A percentile compares a stretch with the other conserved stretches of the same genome.
These are phyloP conservation scores for Colletotrichum sp. DNA, from an alignment of 2,329 filamentous ascomycete species.

Conservation along the genomic window DNA sequence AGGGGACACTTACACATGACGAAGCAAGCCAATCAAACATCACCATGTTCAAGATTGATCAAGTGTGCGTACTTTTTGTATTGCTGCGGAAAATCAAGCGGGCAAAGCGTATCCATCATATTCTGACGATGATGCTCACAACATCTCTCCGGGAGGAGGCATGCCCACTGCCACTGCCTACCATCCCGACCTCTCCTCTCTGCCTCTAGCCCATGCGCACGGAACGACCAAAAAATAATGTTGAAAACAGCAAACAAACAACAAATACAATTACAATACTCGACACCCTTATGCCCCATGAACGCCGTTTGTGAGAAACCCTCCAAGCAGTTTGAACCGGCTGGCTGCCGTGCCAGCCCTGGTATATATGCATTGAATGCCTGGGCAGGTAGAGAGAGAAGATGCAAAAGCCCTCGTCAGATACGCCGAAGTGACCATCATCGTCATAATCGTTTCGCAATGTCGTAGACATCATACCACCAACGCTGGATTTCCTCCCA, in stretches of 20 bases:
- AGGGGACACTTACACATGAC: not conserved
- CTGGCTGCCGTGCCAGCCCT: slow-evolving; percentile 10
- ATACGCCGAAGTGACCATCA: not conserved
- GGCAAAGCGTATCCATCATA: slow-evolving; percentile 1
- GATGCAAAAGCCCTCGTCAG: slow-evolving; percentile 4
- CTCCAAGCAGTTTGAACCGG: slow-evolving; percentile 5
- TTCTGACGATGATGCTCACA: not conserved
- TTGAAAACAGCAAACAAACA: not conserved
- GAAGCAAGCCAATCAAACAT: not conserved
- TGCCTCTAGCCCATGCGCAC: not conserved
- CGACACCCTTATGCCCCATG: slow-evolving; percentile 1
- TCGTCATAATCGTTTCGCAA: slow-evolving; percentile 12
- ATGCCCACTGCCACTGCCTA: slow-evolving; percentile 10
- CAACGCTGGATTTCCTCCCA: slow-evolving; percentile 7
- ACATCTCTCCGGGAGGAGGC: not conserved
- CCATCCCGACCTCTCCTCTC: not conserved
- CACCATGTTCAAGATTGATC: not conserved
- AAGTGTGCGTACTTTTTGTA: slow-evolving; percentile 9
- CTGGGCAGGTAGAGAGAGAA: slow-evolving; percentile 11
- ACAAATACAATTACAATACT: slow-evolving; percentile 21
- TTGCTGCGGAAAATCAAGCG: slow-evolving; percentile 5
- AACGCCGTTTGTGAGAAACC: slow-evolving; percentile 11
- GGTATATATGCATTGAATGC: slow-evolving; percentile 19
- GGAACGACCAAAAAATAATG: not conserved
- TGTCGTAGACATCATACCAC: slow-evolving; percentile 18